Percentiles rank a stretch among this genome's conserved stretches.
Evolutionary conservation across 1,284 basidiomycete genomes (phyloP).

Genomic region (Cutaneotrichosporon mucoides): DNA sequence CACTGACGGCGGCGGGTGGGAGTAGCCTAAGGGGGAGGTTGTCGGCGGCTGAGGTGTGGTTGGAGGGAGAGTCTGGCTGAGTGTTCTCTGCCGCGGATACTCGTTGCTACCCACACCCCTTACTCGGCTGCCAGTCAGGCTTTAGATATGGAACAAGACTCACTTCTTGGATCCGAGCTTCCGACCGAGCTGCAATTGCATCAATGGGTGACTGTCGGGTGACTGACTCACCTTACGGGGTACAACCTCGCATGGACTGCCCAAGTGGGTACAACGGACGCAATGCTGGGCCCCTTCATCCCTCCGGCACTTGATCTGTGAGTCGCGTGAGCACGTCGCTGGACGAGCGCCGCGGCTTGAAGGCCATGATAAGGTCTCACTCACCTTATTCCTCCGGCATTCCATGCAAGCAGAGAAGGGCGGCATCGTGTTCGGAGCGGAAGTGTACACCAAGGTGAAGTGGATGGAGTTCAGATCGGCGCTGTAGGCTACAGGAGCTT

Average conservation of each 20-base stretch:
- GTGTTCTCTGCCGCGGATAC: too few relatives aligned
- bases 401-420: constrained; percentile 18
- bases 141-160: too few relatives aligned
- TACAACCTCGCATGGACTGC: constrained; percentile 10
- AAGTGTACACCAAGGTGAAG: not conserved
- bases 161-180: constrained; percentile 24
- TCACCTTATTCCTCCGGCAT: constrained; percentile 18
- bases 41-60: too few relatives aligned
- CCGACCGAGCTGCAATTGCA: constrained; percentile 15
- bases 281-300: constrained; percentile 5
- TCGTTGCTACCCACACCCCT: not conserved
- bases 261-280: constrained; percentile 11
- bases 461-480: constrained; percentile 1
- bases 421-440: not conserved
- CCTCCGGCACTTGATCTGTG: constrained; percentile 15
- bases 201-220: not conserved
- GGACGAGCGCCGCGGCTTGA: too few relatives aligned
- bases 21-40: too few relatives aligned
- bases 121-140: not conserved
- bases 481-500: too few relatives aligned
- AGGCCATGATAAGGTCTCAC: not conserved
- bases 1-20: not conserved
- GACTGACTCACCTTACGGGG: constrained; percentile 12
- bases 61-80: too few relatives aligned
- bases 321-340: not conserved